Evolutionary conservation across 148 eudicot species (phyloP).

Genomic region (Selenicereus undatus): DNA sequence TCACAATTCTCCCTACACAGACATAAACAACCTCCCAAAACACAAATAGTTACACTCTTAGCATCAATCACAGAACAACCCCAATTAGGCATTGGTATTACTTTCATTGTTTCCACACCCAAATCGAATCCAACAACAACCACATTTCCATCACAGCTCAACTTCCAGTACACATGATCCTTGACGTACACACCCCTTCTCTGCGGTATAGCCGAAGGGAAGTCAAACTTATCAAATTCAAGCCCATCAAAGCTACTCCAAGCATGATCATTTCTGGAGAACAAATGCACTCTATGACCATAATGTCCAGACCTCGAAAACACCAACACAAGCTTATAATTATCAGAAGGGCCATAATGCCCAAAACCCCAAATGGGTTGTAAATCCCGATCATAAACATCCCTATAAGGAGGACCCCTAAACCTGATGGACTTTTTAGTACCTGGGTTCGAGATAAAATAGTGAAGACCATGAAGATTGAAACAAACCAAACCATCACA

Average conservation of each 20-base stretch:
- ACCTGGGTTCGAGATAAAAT: background rate
- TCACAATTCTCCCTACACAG: background rate
- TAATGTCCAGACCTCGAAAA: background rate
- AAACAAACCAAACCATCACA: background rate
- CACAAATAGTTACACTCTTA: background rate
- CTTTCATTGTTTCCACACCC: background rate
- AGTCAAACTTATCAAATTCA: constrained; percentile 4
- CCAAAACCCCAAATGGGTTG: constrained; percentile 7
- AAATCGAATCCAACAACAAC: background rate
- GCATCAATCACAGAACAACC: background rate
- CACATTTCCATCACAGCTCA: background rate
- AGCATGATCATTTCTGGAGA: background rate
- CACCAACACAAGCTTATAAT: background rate
- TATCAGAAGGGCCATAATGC: background rate
- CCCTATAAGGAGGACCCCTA: constrained; percentile 8
- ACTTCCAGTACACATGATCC: constrained; percentile 1
- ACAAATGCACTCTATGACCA: background rate
- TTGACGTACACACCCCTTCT: background rate
- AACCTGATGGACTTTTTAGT: background rate
- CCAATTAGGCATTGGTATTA: background rate
- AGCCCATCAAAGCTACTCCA: constrained; percentile 2
- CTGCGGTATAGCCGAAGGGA: background rate
- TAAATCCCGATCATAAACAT: background rate
- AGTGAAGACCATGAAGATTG: background rate
- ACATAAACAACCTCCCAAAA: background rate